These are phyloP conservation scores for Amanita subjunquillea DNA, from an alignment of 768 basidiomycete species.

Conservation along the genomic window DNA sequence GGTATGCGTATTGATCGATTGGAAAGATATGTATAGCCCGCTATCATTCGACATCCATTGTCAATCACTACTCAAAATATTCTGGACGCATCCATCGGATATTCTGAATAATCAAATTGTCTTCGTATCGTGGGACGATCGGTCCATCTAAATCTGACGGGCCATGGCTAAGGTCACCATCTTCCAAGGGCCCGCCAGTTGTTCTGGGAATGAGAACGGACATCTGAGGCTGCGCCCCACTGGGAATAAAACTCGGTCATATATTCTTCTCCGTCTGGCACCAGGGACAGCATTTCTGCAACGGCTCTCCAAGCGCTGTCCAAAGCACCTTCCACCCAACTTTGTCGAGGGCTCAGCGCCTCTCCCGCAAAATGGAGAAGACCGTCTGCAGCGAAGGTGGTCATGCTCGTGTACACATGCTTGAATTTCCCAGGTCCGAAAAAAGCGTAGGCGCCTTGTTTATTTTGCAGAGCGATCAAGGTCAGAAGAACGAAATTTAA, in stretches of 20 bases:
- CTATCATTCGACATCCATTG: neutral
- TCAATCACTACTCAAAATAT: neutral
- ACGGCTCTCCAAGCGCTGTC: conserved; percentile 12
- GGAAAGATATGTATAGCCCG: too few relatives aligned
- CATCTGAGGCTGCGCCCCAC: neutral
- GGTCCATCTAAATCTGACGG: neutral
- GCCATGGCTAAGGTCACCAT: neutral
- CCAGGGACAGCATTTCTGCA: conserved; percentile 8
- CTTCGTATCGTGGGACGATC: neutral
- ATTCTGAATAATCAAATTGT: neutral
- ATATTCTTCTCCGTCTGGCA: neutral
- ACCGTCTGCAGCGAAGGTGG: conserved; percentile 10
- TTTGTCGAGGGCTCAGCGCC: conserved; percentile 22
- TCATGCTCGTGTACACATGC: conserved; percentile 13
- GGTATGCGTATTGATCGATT: too few relatives aligned
- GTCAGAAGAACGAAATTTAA: neutral
- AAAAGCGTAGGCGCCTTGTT: conserved; percentile 20
- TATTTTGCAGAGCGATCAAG: neutral
- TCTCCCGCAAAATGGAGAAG: conserved; percentile 26
- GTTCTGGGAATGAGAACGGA: neutral
- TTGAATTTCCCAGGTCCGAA: conserved; percentile 26
- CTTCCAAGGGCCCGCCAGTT: neutral
- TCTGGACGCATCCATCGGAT: neutral
- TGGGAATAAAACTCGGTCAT: neutral
- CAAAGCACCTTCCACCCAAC: conserved; percentile 15